Evolutionary conservation across 495 filamentous ascomycete species (phyloP).

Genomic region (Penicillium salamii): DNA sequence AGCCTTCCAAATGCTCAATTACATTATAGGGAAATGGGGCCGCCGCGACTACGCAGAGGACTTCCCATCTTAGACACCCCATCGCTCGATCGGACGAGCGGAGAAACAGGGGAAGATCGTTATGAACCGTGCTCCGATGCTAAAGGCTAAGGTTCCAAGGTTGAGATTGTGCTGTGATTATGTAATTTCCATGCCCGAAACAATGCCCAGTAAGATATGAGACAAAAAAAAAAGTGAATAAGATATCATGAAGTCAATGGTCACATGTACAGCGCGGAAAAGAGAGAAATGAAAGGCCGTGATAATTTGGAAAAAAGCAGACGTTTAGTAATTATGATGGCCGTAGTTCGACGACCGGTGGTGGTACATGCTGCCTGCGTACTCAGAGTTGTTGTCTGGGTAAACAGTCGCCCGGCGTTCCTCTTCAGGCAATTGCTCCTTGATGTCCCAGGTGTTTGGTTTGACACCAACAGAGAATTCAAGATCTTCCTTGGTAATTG

Average conservation of each 20-base stretch:
- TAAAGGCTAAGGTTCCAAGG: neutral
- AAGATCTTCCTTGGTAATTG: slow-evolving; percentile 96
- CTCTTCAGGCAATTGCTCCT: slow-evolving; percentile 87
- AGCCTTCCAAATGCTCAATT: neutral
- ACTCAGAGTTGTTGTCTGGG: slow-evolving; percentile 61
- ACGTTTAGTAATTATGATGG: slow-evolving; percentile 30
- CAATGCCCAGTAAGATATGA: neutral
- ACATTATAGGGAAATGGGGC: neutral
- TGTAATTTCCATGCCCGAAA: neutral
- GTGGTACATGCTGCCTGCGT: slow-evolving; percentile 58
- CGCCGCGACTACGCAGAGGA: neutral
- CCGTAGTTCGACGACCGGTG: slow-evolving; percentile 43
- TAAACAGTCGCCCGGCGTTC: slow-evolving; percentile 78
- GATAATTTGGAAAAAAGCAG: neutral
- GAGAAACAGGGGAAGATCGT: neutral
- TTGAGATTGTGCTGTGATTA: slow-evolving; percentile 1
- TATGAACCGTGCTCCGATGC: neutral
- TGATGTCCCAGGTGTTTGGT: slow-evolving; percentile 97
- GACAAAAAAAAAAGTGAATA: slow-evolving; percentile 4
- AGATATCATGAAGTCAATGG: slow-evolving; percentile 17
- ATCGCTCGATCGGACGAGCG: neutral
- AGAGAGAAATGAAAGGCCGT: neutral
- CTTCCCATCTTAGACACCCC: neutral
- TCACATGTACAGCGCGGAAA: slow-evolving; percentile 18
- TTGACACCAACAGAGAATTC: slow-evolving; percentile 96